These are phyloP conservation scores for Tricholoma sp. DNA, from an alignment of 768 basidiomycete species.

Conservation along the genomic window DNA sequence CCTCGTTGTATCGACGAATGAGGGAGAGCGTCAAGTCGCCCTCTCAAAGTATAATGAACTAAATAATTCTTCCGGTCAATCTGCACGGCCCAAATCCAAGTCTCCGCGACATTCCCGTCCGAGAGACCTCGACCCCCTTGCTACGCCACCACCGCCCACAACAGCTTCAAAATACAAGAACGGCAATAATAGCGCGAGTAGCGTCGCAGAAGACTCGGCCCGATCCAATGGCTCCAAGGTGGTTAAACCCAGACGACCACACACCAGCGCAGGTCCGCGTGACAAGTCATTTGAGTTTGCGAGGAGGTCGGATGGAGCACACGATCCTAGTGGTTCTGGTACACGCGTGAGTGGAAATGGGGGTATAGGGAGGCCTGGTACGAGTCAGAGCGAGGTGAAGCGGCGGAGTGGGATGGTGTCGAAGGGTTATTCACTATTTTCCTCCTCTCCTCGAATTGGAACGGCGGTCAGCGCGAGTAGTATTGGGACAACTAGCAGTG, in stretches of 20 bases:
- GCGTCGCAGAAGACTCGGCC: slow-evolving; percentile 1
- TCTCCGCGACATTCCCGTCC: slow-evolving; percentile 44
- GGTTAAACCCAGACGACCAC: slow-evolving; percentile 45
- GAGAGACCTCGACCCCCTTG: slow-evolving; percentile 22
- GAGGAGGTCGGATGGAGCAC: neutral
- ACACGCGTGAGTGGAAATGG: slow-evolving; percentile 5
- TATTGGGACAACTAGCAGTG: slow-evolving; percentile 21
- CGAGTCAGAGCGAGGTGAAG: slow-evolving; percentile 13
- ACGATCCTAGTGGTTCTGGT: slow-evolving; percentile 6
- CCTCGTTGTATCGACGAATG: slow-evolving; percentile 63
- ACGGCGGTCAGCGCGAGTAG: slow-evolving; percentile 30
- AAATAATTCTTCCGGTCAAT: slow-evolving; percentile 20
- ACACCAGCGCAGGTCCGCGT: slow-evolving; percentile 70
- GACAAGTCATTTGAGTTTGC: slow-evolving; percentile 41
- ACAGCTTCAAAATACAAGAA: slow-evolving; percentile 19
- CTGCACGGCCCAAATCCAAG: slow-evolving; percentile 48
- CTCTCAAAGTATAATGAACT: slow-evolving; percentile 53
- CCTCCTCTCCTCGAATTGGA: slow-evolving; percentile 18
- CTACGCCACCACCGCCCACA: slow-evolving; percentile 34
- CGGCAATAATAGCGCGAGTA: slow-evolving; percentile 8
- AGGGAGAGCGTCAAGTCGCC: slow-evolving; percentile 61
- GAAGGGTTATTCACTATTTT: slow-evolving; percentile 10
- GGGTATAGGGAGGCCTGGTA: slow-evolving; percentile 7
- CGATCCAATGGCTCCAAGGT: slow-evolving; percentile 3
- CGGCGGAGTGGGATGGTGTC: slow-evolving; percentile 14